These are phyloP conservation scores for Acer campestre DNA, from an alignment of 345 rosid species.

Conservation along the genomic window DNA sequence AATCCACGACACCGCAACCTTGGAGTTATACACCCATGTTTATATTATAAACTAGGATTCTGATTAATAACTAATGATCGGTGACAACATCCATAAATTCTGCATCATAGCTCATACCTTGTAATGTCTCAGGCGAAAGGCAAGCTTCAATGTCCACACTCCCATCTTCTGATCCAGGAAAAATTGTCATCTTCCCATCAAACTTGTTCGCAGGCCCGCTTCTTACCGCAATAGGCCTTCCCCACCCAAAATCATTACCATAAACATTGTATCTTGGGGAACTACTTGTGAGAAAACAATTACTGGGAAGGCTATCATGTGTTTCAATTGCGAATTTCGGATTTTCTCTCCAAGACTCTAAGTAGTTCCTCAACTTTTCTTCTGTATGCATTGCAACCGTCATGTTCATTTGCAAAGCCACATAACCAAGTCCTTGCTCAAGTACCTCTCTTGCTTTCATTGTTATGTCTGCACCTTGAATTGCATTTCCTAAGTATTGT, in stretches of 20 bases:
- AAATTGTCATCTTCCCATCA: constrained; percentile 5
- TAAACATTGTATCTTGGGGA: constrained; percentile 24
- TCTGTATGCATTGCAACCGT: constrained; percentile 12
- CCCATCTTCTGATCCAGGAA: constrained; percentile 2
- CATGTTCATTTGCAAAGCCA: constrained; percentile 24
- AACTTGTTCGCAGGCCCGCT: constrained; percentile 13
- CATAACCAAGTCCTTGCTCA: constrained; percentile 22
- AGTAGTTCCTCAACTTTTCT: background rate
- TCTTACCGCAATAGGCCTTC: constrained; percentile 27
- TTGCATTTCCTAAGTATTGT: constrained; percentile 27
- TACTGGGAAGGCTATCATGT: too few relatives aligned
- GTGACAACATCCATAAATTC: constrained; percentile 16
- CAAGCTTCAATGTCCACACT: constrained; percentile 11
- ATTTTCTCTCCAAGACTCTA: constrained; percentile 13
- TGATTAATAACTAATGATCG: too few relatives aligned
- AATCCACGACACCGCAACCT: too few relatives aligned
- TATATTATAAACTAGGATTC: background rate
- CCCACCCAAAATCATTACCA: constrained; percentile 33
- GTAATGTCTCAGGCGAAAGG: constrained; percentile 11
- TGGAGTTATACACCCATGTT: too few relatives aligned
- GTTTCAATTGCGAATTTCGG: background rate
- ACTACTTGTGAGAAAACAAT: background rate
- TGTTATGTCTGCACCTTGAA: background rate
- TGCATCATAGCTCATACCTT: constrained; percentile 17
- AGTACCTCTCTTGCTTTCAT: constrained; percentile 13